A percentile compares a stretch with the other conserved stretches of the same genome.
These are phyloP conservation scores for Lodderomyces metapsilosis DNA, from an alignment of 1,139 yeast species.

Conservation along the genomic window DNA sequence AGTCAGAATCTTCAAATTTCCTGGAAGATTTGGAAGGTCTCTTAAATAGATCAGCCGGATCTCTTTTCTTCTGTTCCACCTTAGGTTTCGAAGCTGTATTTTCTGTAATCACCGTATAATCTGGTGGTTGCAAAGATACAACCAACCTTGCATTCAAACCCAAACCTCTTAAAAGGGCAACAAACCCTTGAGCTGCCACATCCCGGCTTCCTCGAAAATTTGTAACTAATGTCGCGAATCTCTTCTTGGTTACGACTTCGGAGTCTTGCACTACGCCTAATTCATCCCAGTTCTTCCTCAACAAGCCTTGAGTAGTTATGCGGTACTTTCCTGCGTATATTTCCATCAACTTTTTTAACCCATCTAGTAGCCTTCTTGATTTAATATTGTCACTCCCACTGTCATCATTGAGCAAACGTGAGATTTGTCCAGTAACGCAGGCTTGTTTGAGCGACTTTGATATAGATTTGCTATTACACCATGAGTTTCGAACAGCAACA, in stretches of 20 bases:
- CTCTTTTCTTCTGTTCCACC: conserved; percentile 2
- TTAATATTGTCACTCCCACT: conserved; percentile 43
- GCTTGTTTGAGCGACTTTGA: conserved; percentile 36
- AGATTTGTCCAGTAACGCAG: conserved; percentile 38
- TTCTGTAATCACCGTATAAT: conserved; percentile 50
- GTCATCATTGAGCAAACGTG: conserved; percentile 30
- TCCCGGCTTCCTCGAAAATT: conserved; percentile 71
- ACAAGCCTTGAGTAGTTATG: conserved; percentile 43
- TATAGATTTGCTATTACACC: conserved; percentile 61
- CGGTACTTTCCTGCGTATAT: conserved; percentile 62
- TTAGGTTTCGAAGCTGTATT: conserved; percentile 12
- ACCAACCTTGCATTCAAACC: conserved; percentile 75
- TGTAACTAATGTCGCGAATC: conserved; percentile 41
- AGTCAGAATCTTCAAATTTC: conserved; percentile 32
- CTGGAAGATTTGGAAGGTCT: not conserved
- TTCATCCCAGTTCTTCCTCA: conserved; percentile 63
- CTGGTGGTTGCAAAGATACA: conserved; percentile 87
- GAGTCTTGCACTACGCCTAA: conserved; percentile 27
- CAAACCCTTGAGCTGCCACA: conserved; percentile 84
- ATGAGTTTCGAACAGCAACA: conserved; percentile 65
- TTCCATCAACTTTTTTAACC: conserved; percentile 61
- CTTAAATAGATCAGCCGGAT: not conserved
- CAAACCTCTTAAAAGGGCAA: conserved; percentile 66
- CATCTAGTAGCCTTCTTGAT: conserved; percentile 73
- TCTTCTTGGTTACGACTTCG: conserved; percentile 28